These are phyloP conservation scores for Zalerion maritima DNA, from an alignment of 495 filamentous ascomycete species.

Conservation along the genomic window DNA sequence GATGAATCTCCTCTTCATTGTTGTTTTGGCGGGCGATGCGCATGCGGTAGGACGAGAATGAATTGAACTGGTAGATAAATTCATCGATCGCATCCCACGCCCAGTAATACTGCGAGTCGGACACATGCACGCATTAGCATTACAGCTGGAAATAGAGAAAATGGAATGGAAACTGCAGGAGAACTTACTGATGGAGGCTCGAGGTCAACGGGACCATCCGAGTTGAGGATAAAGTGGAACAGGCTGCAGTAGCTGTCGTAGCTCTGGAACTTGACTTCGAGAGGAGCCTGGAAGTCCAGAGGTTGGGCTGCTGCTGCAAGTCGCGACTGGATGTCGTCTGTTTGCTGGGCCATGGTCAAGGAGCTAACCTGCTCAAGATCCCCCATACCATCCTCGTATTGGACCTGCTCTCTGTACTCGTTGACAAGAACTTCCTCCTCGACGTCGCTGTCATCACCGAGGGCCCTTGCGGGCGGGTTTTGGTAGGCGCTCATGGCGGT, in stretches of 20 bases:
- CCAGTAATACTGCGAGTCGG: constrained; percentile 99
- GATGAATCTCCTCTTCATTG: constrained; percentile 75
- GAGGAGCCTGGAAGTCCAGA: constrained; percentile 81
- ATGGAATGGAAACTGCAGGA: too few relatives aligned
- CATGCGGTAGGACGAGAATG: constrained; percentile 91
- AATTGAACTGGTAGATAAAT: constrained; percentile 99
- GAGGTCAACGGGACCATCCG: constrained; percentile 90
- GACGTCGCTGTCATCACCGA: constrained; percentile 75
- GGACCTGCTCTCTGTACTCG: constrained; percentile 90
- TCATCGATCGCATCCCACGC: constrained; percentile 99
- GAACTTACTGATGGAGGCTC: constrained; percentile 85
- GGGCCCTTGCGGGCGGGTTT: constrained; percentile 35
- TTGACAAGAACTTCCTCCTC: constrained; percentile 89
- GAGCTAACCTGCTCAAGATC: constrained; percentile 52
- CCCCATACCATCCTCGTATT: constrained; percentile 71
- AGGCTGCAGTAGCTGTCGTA: constrained; percentile 99
- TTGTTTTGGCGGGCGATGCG: constrained; percentile 72
- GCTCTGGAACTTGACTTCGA: constrained; percentile 92
- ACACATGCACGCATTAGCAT: too few relatives aligned
- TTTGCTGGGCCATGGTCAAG: constrained; percentile 35
- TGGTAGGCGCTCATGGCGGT: constrained; percentile 39
- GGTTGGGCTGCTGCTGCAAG: constrained; percentile 82
- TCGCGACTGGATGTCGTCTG: constrained; percentile 81
- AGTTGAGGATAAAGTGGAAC: constrained; percentile 98
- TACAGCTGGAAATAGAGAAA: too few relatives aligned